Evolutionary conservation across 2,329 filamentous ascomycete genomes (phyloP).

Genomic region (Sordariomycetes sp.): DNA sequence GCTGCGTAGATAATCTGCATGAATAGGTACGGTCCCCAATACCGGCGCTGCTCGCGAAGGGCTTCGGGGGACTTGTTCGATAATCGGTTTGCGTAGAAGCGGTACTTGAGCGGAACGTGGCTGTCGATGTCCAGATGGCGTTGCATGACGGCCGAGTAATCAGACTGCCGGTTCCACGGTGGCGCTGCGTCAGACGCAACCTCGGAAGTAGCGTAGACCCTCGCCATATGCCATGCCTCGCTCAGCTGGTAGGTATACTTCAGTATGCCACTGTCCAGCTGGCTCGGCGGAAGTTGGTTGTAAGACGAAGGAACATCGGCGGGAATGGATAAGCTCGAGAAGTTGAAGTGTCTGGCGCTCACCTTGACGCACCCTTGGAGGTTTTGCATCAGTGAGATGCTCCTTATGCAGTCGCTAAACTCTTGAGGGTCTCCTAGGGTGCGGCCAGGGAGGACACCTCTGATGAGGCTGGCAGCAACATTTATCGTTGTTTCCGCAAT

Average conservation of each 20-base stretch:
- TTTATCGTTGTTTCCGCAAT: slow-evolving; percentile 10
- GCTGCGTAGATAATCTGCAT: slow-evolving; percentile 43
- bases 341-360: not conserved
- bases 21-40: slow-evolving; percentile 44
- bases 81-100: slow-evolving; percentile 39
- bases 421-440: slow-evolving; percentile 11
- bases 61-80: slow-evolving; percentile 28
- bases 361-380: slow-evolving; percentile 23
- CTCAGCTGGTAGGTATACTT: slow-evolving; percentile 32
- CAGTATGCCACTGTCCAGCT: slow-evolving; percentile 27
- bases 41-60: slow-evolving; percentile 33
- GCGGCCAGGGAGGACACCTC: slow-evolving; percentile 9
- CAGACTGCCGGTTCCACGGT: slow-evolving; percentile 36
- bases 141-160: slow-evolving; percentile 40
- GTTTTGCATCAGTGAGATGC: slow-evolving; percentile 30
- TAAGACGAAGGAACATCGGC: not conserved
- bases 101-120: slow-evolving; percentile 37
- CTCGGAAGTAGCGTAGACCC: slow-evolving; percentile 33
- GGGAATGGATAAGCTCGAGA: not conserved
- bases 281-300: slow-evolving; percentile 1
- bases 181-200: slow-evolving; percentile 29
- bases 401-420: slow-evolving; percentile 24
- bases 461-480: slow-evolving; percentile 13
- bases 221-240: slow-evolving; percentile 36
- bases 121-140: slow-evolving; percentile 43